Conservation (phyloP, 108 stramenopile species). For the Schizochytrium sp. region DNA sequence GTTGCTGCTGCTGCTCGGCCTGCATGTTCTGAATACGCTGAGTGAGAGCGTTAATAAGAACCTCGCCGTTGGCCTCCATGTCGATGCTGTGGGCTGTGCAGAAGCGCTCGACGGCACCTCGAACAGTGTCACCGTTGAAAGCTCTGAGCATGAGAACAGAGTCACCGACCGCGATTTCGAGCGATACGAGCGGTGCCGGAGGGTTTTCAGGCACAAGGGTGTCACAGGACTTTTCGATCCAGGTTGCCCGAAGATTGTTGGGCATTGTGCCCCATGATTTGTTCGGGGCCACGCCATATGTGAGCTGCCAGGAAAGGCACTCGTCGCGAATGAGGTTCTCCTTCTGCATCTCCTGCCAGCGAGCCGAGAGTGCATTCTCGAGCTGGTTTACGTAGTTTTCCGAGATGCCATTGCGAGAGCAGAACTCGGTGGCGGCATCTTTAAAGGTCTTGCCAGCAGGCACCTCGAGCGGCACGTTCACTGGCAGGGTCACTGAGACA, state of each 20-base stretch:
- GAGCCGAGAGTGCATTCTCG: constrained; percentile 53
- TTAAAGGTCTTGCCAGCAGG: constrained; percentile 56
- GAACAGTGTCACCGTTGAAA: constrained; percentile 23
- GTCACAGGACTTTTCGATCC: constrained; percentile 52
- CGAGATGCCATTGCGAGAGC: constrained; percentile 28
- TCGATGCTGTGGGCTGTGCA: constrained; percentile 49
- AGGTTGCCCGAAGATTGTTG: neutral
- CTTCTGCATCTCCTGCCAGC: constrained; percentile 41
- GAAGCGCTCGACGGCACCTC: constrained; percentile 52
- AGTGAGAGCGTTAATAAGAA: neutral
- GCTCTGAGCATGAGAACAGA: neutral
- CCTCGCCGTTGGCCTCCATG: constrained; percentile 14
- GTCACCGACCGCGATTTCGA: constrained; percentile 3
- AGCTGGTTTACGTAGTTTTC: neutral
- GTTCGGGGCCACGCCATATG: constrained; percentile 1
- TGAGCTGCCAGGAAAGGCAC: constrained; percentile 44
- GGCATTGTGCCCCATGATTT: constrained; percentile 41
- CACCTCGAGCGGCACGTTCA: constrained; percentile 52
- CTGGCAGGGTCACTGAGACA: constrained; percentile 47
- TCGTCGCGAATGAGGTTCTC: neutral
- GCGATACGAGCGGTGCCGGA: neutral
- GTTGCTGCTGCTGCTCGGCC: neutral
- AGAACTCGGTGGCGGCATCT: constrained; percentile 41
- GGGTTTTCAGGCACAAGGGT: constrained; percentile 45
- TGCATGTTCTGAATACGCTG: neutral